Evolutionary conservation across 169 alveolate genomes (phyloP).

Genomic region (Plasmodium fragile): DNA sequence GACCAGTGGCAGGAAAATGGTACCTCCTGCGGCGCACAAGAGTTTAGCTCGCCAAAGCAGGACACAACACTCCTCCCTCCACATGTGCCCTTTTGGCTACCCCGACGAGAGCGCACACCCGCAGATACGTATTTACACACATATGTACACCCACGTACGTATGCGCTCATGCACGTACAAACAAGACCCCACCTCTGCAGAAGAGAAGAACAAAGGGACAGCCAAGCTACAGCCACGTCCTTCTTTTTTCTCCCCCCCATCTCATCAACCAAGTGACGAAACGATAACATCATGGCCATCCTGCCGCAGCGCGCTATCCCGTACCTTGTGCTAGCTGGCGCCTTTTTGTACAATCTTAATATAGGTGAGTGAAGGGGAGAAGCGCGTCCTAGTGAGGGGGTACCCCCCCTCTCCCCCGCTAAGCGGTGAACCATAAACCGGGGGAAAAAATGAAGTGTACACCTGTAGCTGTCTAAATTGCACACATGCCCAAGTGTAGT

Average conservation of each 20-base stretch:
- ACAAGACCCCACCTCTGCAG: neutral
- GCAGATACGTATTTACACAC: neutral
- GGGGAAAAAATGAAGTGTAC: neutral
- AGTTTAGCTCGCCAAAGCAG: neutral
- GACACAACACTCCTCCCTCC: neutral
- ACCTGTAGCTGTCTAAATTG: neutral
- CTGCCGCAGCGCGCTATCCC: conserved; percentile 23
- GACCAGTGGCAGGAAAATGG: neutral
- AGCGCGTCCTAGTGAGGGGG: neutral
- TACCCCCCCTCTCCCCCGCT: neutral
- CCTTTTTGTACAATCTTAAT: conserved; percentile 55
- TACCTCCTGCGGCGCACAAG: neutral
- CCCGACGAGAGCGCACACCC: neutral
- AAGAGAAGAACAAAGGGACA: neutral
- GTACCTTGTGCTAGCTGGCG: conserved; percentile 51
- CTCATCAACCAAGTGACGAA: neutral
- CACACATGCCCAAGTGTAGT: neutral
- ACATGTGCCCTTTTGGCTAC: neutral
- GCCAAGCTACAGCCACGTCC: neutral
- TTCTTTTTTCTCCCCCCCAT: neutral
- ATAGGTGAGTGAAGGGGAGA: conserved; percentile 18
- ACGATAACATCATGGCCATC: neutral
- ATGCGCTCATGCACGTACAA: neutral
- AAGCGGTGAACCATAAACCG: neutral
- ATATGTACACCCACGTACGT: neutral